A percentile compares a stretch with the other conserved stretches of the same genome.
Conservation (phyloP, 148 eudicot genomes). For the Vaccinium vitisidaea region DNA sequence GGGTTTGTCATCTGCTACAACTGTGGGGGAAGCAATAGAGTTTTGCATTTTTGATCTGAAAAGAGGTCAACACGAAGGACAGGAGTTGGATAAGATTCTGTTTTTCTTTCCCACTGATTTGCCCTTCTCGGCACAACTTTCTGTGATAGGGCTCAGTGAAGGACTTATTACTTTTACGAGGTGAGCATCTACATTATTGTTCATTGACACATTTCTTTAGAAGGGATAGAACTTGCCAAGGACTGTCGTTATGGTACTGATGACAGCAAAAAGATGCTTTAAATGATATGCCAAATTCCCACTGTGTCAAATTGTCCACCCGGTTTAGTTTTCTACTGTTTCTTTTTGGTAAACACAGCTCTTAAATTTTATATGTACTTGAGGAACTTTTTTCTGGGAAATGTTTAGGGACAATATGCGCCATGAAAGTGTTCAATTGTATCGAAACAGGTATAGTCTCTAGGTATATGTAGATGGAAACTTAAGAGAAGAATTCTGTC, state of each 20-base stretch:
- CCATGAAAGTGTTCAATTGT: not conserved
- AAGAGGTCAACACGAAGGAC: constrained; percentile 90
- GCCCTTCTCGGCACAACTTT: constrained; percentile 66
- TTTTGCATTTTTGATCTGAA: constrained; percentile 83
- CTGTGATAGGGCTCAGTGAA: constrained; percentile 93
- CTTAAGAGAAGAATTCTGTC: not conserved
- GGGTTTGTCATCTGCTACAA: constrained; percentile 60
- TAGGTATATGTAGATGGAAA: not conserved
- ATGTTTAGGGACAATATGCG: not conserved
- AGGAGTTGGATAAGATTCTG: constrained; percentile 83
- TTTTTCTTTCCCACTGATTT: constrained; percentile 79
- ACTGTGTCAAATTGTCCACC: not conserved
- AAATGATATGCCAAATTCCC: not conserved
- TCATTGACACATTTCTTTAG: not conserved
- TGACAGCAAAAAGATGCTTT: constrained; percentile 2
- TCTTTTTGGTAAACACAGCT: constrained; percentile 7
- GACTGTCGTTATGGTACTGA: not conserved
- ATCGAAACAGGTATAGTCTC: not conserved
- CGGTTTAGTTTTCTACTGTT: not conserved
- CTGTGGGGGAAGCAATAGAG: constrained; percentile 55
- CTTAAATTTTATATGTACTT: not conserved
- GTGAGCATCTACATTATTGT: constrained; percentile 31
- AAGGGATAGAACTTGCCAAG: not conserved
- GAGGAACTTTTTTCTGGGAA: not conserved
- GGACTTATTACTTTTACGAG: constrained; percentile 94